Evolutionary conservation across 306 rosid species (phyloP).

Genomic region (Astragalus membranaceus): DNA sequence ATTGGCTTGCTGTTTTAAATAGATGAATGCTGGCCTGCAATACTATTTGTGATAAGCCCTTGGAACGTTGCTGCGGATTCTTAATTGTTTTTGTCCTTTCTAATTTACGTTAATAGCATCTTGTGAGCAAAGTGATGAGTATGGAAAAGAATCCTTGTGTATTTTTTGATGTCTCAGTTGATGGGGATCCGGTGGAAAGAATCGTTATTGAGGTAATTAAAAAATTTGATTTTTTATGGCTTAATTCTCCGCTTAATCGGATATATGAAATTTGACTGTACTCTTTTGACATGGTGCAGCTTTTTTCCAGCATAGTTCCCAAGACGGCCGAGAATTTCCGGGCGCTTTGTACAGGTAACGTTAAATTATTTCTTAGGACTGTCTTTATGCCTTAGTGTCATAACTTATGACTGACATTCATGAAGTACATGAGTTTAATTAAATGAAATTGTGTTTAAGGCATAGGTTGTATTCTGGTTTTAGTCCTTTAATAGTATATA

Average conservation of each 20-base stretch:
- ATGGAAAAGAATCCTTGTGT: constrained; percentile 65
- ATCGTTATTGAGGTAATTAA: constrained; percentile 63
- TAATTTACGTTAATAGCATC: not conserved
- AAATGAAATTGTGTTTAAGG: not conserved
- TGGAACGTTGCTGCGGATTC: constrained; percentile 5
- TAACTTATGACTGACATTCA: not conserved
- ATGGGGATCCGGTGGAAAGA: constrained; percentile 59
- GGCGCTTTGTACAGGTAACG: constrained; percentile 89
- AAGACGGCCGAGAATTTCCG: constrained; percentile 86
- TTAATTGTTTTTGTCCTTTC: not conserved
- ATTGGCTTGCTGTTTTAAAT: not conserved
- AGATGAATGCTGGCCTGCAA: not conserved
- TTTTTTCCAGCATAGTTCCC: constrained; percentile 74
- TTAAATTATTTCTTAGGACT: not conserved
- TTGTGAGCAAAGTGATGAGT: constrained; percentile 42
- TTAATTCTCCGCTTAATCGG: not conserved
- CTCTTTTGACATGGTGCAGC: constrained; percentile 58
- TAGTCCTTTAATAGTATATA: not conserved
- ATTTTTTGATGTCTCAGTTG: constrained; percentile 71
- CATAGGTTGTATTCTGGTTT: not conserved
- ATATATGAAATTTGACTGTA: constrained; percentile 7
- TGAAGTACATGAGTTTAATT: not conserved
- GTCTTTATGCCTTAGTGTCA: not conserved
- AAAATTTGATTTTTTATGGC: not conserved
- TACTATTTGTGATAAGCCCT: not conserved